phyloP scores from a whole-genome alignment of 2,329 filamentous ascomycete genomes.

The Ophiostoma pallidulum region DNA sequence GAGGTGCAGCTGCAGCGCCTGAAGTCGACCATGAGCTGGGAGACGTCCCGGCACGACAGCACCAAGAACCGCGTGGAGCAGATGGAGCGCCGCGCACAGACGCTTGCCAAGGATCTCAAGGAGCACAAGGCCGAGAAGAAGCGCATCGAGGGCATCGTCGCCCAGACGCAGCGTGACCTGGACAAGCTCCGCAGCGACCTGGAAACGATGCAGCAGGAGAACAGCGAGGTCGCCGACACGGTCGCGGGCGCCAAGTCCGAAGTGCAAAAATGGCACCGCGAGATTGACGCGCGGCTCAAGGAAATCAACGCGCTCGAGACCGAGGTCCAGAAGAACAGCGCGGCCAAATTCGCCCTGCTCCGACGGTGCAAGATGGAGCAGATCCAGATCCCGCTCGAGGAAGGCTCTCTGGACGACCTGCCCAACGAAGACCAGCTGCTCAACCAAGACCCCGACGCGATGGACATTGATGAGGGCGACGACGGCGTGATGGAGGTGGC shows the following conservation, averaged over 20 bases:
- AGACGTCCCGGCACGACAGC: conserved; percentile 41
- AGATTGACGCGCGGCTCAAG: conserved; percentile 65
- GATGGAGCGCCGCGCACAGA: conserved; percentile 56
- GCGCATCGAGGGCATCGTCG: conserved; percentile 62
- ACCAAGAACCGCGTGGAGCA: conserved; percentile 59
- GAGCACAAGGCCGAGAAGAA: conserved; percentile 63
- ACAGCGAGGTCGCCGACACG: conserved; percentile 60
- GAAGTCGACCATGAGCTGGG: conserved; percentile 50
- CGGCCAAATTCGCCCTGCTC: conserved; percentile 73
- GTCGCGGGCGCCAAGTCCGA: conserved; percentile 71
- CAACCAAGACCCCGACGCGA: conserved; percentile 71
- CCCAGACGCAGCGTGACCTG: conserved; percentile 64
- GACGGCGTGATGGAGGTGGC: conserved; percentile 52
- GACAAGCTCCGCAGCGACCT: conserved; percentile 65
- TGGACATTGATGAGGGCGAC: conserved; percentile 79
- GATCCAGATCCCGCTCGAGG: conserved; percentile 69
- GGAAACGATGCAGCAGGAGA: conserved; percentile 56
- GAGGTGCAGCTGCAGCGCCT: conserved; percentile 73
- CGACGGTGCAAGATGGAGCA: conserved; percentile 90
- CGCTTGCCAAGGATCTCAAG: conserved; percentile 59
- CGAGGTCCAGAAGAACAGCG: conserved; percentile 75
- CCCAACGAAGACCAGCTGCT: conserved; percentile 78
- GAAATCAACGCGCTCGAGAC: conserved; percentile 72
- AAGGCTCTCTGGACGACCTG: conserved; percentile 71
- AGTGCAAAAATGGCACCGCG: conserved; percentile 73